Conservation (phyloP, 805 yeast genomes). For the Cyberlindnera amylophila region DNA sequence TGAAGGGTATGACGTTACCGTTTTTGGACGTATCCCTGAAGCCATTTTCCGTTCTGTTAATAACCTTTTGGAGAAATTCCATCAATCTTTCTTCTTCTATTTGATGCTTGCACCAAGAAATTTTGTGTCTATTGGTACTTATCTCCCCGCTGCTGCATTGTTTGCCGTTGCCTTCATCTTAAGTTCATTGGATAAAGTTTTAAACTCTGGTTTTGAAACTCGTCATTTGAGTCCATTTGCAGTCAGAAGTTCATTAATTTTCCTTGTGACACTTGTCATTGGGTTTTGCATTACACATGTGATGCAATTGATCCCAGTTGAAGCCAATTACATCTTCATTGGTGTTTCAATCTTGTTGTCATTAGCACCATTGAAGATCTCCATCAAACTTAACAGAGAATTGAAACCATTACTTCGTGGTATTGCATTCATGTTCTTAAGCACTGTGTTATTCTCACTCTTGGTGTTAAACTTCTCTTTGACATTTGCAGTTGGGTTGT, state of each 20-base stretch:
- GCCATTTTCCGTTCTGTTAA: constrained; percentile 85
- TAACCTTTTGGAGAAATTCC: constrained; percentile 90
- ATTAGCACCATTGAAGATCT: constrained; percentile 19
- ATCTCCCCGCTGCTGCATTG: constrained; percentile 79
- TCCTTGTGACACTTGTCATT: constrained; percentile 28
- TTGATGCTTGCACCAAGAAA: constrained; percentile 69
- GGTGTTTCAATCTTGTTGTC: constrained; percentile 18
- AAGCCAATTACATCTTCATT: constrained; percentile 15
- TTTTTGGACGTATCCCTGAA: constrained; percentile 87
- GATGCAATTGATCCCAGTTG: constrained; percentile 20
- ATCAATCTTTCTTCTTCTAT: constrained; percentile 94
- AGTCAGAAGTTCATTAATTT: constrained; percentile 13
- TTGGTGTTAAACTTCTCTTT: constrained; percentile 82
- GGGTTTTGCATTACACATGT: constrained; percentile 12
- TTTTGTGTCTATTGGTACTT: constrained; percentile 92
- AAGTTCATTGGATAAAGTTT: constrained; percentile 55
- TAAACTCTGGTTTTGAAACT: constrained; percentile 34
- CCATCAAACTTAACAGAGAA: constrained; percentile 11
- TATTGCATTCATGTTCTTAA: constrained; percentile 53
- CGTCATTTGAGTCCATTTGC: constrained; percentile 9
- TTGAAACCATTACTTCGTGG: constrained; percentile 32
- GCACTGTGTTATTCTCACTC: constrained; percentile 67
- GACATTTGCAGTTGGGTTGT: constrained; percentile 64
- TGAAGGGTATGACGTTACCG: constrained; percentile 76
- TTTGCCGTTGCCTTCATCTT: constrained; percentile 66